Evolutionary conservation across 345 rosid species (phyloP).

Genomic region (Euphorbia pulcherrima): DNA sequence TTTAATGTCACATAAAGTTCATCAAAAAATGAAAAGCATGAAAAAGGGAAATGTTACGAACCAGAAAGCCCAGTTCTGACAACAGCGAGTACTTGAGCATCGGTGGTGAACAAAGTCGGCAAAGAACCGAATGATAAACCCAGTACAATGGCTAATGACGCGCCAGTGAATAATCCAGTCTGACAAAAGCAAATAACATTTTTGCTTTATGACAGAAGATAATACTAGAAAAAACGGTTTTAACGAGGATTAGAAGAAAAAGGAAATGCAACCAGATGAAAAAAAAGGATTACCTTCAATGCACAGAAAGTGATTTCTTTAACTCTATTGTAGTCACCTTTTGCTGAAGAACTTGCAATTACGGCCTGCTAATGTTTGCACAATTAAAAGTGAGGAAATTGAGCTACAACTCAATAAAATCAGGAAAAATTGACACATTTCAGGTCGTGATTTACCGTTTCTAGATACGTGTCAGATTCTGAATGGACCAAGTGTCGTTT

Average conservation of each 20-base stretch:
- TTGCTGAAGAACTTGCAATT: constrained; percentile 42
- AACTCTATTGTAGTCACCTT: constrained; percentile 32
- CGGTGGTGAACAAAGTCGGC: constrained; percentile 39
- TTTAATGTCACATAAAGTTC: background rate
- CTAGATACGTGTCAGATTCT: too few species aligned
- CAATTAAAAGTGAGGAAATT: background rate
- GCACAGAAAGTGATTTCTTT: constrained; percentile 37
- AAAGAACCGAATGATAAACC: constrained; percentile 34
- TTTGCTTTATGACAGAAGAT: too few species aligned
- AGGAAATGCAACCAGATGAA: too few species aligned
- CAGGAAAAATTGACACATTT: too few species aligned
- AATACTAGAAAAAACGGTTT: background rate
- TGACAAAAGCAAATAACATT: constrained; percentile 13
- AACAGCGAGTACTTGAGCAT: constrained; percentile 30
- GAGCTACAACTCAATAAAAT: too few species aligned
- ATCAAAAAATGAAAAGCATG: background rate
- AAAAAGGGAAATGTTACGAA: background rate
- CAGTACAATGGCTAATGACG: constrained; percentile 32
- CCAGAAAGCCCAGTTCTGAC: constrained; percentile 35
- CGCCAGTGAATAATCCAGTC: constrained; percentile 40
- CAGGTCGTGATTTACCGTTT: too few species aligned
- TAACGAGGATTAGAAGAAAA: constrained; percentile 2
- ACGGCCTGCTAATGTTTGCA: constrained; percentile 37
- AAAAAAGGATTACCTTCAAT: constrained; percentile 31
- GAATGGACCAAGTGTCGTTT: too few species aligned